A percentile compares a stretch with the other conserved stretches of the same genome.
These are phyloP conservation scores for Emmonsiellopsis sp. DNA, from an alignment of 2,329 filamentous ascomycete species.

Conservation along the genomic window DNA sequence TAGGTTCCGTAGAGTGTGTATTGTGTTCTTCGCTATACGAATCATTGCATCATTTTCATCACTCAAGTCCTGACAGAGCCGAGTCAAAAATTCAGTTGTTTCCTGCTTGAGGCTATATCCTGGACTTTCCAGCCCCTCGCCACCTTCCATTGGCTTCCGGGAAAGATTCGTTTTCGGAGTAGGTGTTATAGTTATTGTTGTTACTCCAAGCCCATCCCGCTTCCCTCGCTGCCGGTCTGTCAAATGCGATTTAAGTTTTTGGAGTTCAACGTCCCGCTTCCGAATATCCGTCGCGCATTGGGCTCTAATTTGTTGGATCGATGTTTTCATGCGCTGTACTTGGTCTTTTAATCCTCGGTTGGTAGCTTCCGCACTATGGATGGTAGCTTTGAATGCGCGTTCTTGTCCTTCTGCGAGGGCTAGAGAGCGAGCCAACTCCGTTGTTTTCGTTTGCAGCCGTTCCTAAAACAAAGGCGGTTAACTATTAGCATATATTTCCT, in stretches of 20 bases:
- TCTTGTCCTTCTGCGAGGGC: slow-evolving; percentile 60
- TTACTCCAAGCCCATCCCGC: slow-evolving; percentile 44
- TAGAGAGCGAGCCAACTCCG: slow-evolving; percentile 48
- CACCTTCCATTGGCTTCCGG: too few relatives aligned
- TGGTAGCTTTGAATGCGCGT: slow-evolving; percentile 56
- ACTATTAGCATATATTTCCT: slow-evolving; percentile 1
- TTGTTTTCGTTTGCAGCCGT: slow-evolving; percentile 44
- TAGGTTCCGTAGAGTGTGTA: slow-evolving; percentile 56
- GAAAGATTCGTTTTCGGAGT: slow-evolving; percentile 23
- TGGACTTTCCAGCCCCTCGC: slow-evolving; percentile 36
- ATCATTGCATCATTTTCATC: slow-evolving; percentile 86
- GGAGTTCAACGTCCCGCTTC: slow-evolving; percentile 80
- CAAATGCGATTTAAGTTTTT: slow-evolving; percentile 79
- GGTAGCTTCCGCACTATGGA: slow-evolving; percentile 64
- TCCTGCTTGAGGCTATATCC: slow-evolving; percentile 69
- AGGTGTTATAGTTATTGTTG: slow-evolving; percentile 38
- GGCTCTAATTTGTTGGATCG: slow-evolving; percentile 72
- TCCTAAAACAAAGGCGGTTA: slow-evolving; percentile 25
- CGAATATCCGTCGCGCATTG: slow-evolving; percentile 86
- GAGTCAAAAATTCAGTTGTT: slow-evolving; percentile 83
- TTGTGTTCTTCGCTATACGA: slow-evolving; percentile 59
- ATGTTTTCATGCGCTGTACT: slow-evolving; percentile 64
- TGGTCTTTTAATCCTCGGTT: slow-evolving; percentile 77
- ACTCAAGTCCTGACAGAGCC: slow-evolving; percentile 70
- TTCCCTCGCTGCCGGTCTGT: slow-evolving; percentile 55